phyloP scores from a whole-genome alignment of 2,329 filamentous ascomycete genomes.

The Aaosphaeria pasadenensis region DNA sequence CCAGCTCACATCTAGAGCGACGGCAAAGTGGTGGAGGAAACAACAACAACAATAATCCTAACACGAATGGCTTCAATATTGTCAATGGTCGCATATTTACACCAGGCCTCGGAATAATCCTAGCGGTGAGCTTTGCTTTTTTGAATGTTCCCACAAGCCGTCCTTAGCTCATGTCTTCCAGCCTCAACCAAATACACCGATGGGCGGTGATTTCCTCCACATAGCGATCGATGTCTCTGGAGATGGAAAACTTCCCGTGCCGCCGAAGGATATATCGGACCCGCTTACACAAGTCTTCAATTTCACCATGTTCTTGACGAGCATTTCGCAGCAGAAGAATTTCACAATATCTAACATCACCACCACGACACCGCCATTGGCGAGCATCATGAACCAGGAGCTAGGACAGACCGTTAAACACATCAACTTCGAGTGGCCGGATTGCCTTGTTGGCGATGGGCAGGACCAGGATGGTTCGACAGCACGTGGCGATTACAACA shows the following conservation, averaged over 20 bases:
- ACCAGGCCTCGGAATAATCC: conserved; percentile 64
- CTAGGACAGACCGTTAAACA: conserved; percentile 69
- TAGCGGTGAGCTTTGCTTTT: conserved; percentile 44
- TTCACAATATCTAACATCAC: conserved; percentile 67
- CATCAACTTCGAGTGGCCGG: conserved; percentile 69
- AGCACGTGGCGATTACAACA: conserved; percentile 64
- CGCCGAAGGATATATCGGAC: conserved; percentile 51
- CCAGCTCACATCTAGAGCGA: conserved; percentile 9
- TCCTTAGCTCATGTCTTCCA: conserved; percentile 1
- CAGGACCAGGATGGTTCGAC: conserved; percentile 40
- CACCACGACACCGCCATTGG: conserved; percentile 49
- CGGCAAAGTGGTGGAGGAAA: conserved; percentile 10
- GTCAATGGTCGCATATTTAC: conserved; percentile 67
- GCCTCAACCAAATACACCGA: conserved; percentile 37
- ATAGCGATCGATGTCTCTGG: conserved; percentile 66
- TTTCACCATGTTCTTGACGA: conserved; percentile 66
- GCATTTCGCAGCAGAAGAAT: conserved; percentile 61
- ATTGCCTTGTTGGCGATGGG: conserved; percentile 63
- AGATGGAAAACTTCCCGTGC: conserved; percentile 61
- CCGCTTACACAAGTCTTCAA: conserved; percentile 59
- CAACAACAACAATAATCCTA: conserved; percentile 5
- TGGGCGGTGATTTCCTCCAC: conserved; percentile 52
- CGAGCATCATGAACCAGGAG: conserved; percentile 63
- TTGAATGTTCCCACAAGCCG: not conserved
- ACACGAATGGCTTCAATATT: conserved; percentile 50